A percentile compares a stretch with the other conserved stretches of the same genome.
Conservation (phyloP, 345 rosid species). For the Eucalyptus melliodora region DNA sequence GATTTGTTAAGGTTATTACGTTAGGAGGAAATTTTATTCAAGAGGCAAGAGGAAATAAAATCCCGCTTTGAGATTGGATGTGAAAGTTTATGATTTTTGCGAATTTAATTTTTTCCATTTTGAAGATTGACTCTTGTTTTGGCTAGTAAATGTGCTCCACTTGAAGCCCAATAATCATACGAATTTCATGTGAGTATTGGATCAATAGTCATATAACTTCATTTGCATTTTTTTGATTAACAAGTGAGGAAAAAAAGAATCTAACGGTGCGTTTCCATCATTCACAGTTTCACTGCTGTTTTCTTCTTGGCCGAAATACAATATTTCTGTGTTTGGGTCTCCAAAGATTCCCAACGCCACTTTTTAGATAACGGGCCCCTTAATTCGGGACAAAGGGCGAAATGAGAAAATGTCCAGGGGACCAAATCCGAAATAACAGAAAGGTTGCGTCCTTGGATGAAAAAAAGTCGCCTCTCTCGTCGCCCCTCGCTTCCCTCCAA, state of each 20-base stretch:
- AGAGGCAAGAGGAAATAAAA: no score
- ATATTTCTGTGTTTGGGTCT: background rate
- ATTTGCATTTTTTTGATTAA: no score
- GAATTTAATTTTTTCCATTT: no score
- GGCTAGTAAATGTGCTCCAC: no score
- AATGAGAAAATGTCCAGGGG: background rate
- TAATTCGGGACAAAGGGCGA: background rate
- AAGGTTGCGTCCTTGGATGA: background rate
- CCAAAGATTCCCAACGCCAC: background rate
- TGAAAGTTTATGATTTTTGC: no score
- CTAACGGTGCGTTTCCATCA: no score
- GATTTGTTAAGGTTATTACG: no score
- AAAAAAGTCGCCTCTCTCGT: background rate
- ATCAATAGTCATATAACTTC: no score
- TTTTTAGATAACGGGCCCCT: background rate
- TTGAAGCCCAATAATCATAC: background rate
- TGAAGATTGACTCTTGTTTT: background rate
- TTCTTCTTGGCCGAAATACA: background rate
- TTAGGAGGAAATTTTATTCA: no score
- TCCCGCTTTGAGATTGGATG: no score
- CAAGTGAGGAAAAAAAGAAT: no score
- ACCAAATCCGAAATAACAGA: background rate
- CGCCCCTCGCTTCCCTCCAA: background rate
- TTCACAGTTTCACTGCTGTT: no score
- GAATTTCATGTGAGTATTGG: background rate